Evolutionary conservation across 352 stramenopile genomes (phyloP).

Genomic region (Phytopythium kandeliae): DNA sequence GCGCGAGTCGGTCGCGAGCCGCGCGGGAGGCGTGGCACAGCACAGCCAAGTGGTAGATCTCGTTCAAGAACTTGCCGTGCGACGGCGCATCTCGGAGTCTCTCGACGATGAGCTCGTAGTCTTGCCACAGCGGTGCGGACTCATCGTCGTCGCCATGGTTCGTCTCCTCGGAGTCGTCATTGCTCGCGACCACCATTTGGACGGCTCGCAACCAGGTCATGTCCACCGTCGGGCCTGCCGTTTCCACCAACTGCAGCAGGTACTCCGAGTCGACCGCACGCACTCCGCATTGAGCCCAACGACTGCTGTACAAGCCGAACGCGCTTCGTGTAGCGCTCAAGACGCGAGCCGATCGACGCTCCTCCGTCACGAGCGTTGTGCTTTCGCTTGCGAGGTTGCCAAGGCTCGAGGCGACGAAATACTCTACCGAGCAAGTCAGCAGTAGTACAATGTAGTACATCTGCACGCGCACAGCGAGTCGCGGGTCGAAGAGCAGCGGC

Average conservation of each 20-base stretch:
- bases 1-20: slow-evolving; percentile 19
- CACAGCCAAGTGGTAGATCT: slow-evolving; percentile 47
- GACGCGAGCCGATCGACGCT: not conserved
- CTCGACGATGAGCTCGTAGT: slow-evolving; percentile 21
- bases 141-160: not conserved
- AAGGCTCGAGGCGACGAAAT: slow-evolving; percentile 14
- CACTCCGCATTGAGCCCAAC: slow-evolving; percentile 31
- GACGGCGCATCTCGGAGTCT: slow-evolving; percentile 37
- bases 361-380: not conserved
- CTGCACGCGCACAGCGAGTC: slow-evolving; percentile 30
- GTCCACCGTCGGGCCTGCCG: not conserved
- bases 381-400: not conserved
- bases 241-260: not conserved
- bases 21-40: slow-evolving; percentile 19
- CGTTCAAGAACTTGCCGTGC: slow-evolving; percentile 60
- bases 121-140: not conserved
- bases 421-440: slow-evolving; percentile 46
- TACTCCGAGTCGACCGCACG: not conserved
- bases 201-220: slow-evolving; percentile 1
- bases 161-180: not conserved
- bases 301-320: slow-evolving; percentile 34
- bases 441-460: slow-evolving; percentile 61
- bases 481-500: slow-evolving; percentile 36
- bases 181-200: not conserved
- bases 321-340: slow-evolving; percentile 7